These are phyloP conservation scores for Apiospora phragmitis DNA, from an alignment of 2,329 filamentous ascomycete genomes.

Conservation along the genomic window DNA sequence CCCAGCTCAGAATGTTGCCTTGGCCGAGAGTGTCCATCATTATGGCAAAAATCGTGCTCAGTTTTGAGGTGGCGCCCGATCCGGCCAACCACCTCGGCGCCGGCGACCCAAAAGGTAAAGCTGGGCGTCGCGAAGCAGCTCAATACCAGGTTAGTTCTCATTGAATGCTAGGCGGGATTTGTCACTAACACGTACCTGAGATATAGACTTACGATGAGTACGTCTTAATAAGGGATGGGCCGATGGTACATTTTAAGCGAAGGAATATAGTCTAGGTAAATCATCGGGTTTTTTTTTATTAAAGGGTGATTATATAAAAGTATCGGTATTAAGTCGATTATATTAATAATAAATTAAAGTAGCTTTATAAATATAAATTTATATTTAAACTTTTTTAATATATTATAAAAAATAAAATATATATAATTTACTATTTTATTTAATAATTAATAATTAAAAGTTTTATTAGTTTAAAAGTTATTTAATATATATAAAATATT, in stretches of 20 bases:
- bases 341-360: too few species aligned
- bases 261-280: neutral
- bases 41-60: neutral
- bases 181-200: neutral
- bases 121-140: neutral
- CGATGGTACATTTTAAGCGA: conserved; percentile 14
- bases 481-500: too few species aligned
- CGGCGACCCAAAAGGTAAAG: neutral
- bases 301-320: too few species aligned
- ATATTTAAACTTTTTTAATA: too few species aligned
- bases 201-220: conserved; percentile 7
- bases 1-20: neutral
- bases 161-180: neutral
- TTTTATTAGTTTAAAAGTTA: too few species aligned
- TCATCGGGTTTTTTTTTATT: neutral
- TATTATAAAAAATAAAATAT: too few species aligned
- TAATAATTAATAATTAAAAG: too few species aligned
- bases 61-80: neutral
- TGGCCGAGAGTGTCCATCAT: neutral
- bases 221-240: conserved; percentile 12
- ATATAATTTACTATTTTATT: too few species aligned
- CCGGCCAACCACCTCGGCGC: neutral
- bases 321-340: too few species aligned
- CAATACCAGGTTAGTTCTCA: neutral
- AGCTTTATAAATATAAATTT: too few species aligned